Conservation (phyloP, 306 rosid genomes). For the Pueraria montana region DNA sequence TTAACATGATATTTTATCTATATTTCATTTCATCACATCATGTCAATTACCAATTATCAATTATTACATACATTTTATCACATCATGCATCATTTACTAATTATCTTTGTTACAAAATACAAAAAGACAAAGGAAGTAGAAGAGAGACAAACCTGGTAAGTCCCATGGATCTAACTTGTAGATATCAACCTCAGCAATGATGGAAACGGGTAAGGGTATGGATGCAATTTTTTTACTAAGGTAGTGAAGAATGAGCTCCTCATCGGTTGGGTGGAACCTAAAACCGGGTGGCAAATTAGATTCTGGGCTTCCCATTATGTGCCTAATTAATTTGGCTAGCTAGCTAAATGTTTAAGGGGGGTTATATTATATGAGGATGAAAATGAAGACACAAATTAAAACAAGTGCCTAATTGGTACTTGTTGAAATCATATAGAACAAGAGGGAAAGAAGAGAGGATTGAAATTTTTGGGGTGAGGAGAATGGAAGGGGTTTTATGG, state of each 20-base stretch:
- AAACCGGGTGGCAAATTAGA: constrained; percentile 64
- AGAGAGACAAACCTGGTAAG: constrained; percentile 56
- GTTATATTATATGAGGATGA: neutral
- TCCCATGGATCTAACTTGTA: constrained; percentile 71
- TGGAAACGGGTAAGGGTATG: constrained; percentile 63
- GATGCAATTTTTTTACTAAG: constrained; percentile 60
- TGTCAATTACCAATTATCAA: too few species aligned
- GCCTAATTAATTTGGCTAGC: neutral
- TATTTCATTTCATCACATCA: too few species aligned
- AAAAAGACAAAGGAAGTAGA: neutral
- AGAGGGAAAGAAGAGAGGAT: constrained; percentile 36
- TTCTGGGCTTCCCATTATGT: constrained; percentile 54
- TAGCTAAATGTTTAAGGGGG: neutral
- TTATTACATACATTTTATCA: too few species aligned
- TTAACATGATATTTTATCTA: too few species aligned
- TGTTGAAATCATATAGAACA: neutral
- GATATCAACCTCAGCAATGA: constrained; percentile 72
- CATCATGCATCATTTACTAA: too few species aligned
- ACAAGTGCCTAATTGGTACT: neutral
- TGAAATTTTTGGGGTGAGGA: constrained; percentile 57
- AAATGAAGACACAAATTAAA: neutral
- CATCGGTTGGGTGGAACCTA: constrained; percentile 72
- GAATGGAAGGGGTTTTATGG: constrained; percentile 58
- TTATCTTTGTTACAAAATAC: neutral
- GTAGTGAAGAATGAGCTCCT: constrained; percentile 67